Evolutionary conservation across 768 basidiomycete genomes (phyloP).

Genomic region (Rhizopogon vulgaris): DNA sequence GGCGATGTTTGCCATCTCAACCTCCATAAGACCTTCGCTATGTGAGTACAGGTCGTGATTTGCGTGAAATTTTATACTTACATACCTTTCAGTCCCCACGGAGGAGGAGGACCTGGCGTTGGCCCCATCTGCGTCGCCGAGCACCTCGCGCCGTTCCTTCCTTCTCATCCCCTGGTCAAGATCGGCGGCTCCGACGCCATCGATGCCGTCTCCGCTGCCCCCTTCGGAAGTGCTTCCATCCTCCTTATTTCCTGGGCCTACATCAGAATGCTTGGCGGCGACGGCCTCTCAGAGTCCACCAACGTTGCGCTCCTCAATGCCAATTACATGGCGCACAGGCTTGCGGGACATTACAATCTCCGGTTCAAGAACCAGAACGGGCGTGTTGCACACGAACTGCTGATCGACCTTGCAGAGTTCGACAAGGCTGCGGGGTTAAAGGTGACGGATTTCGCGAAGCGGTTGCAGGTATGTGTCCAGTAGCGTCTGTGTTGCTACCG

Average conservation of each 20-base stretch:
- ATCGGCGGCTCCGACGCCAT: constrained; percentile 70
- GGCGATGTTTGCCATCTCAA: constrained; percentile 99
- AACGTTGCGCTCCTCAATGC: constrained; percentile 89
- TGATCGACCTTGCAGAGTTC: constrained; percentile 95
- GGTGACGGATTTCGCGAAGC: constrained; percentile 94
- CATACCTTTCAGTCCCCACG: constrained; percentile 66
- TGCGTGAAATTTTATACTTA: not conserved
- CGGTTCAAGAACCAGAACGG: constrained; percentile 88
- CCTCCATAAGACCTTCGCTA: constrained; percentile 96
- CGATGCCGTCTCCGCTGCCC: constrained; percentile 84
- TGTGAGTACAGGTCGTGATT: constrained; percentile 41
- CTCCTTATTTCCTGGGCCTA: constrained; percentile 98
- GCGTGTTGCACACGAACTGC: constrained; percentile 90
- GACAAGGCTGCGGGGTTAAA: constrained; percentile 86
- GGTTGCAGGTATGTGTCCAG: constrained; percentile 60
- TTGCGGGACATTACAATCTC: constrained; percentile 78
- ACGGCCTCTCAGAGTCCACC: constrained; percentile 80
- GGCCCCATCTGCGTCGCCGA: constrained; percentile 94
- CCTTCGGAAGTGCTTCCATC: constrained; percentile 93
- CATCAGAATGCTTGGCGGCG: constrained; percentile 98
- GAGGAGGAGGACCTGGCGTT: constrained; percentile 95
- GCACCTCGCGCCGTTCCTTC: constrained; percentile 93
- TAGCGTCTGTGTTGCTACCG: not conserved
- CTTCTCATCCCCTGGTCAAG: constrained; percentile 72
- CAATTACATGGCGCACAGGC: constrained; percentile 92